Percentiles rank a stretch among this genome's conserved stretches.
Evolutionary conservation across 2,329 filamentous ascomycete genomes (phyloP).

Genomic region (Grosmannia clavigera): DNA sequence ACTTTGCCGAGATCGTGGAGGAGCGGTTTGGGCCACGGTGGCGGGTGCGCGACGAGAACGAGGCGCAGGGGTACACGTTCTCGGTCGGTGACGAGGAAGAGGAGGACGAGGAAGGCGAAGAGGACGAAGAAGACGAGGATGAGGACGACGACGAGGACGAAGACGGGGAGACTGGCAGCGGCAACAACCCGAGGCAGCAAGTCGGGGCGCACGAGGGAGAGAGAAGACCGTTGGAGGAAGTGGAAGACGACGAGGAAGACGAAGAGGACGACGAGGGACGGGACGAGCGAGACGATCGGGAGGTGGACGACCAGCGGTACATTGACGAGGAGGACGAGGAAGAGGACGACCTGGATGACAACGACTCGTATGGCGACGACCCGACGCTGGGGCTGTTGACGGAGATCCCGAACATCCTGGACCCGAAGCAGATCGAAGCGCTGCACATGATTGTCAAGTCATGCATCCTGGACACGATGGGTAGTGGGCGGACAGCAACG

Average conservation of each 20-base stretch:
- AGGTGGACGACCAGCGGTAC: conserved; percentile 16
- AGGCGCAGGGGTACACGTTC: conserved; percentile 13
- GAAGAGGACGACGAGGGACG: conserved; percentile 23
- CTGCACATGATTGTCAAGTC: conserved; percentile 96
- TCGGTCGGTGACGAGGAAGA: conserved; percentile 18
- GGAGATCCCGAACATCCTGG: conserved; percentile 86
- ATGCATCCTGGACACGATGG: conserved; percentile 74
- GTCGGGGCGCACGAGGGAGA: neutral
- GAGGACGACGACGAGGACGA: conserved; percentile 12
- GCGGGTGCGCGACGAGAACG: conserved; percentile 26
- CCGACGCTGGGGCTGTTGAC: conserved; percentile 75
- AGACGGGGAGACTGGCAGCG: conserved; percentile 10
- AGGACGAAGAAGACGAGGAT: neutral
- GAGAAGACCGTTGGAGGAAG: conserved; percentile 21
- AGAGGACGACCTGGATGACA: conserved; percentile 57
- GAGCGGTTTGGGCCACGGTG: conserved; percentile 39
- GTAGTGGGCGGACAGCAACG: conserved; percentile 51
- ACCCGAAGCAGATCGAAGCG: conserved; percentile 90
- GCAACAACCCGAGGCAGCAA: neutral
- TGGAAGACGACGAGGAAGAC: conserved; percentile 36
- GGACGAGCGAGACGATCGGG: conserved; percentile 19
- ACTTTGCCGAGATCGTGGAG: conserved; percentile 47
- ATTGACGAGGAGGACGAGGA: conserved; percentile 25
- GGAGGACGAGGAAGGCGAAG: neutral
- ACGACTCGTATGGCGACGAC: conserved; percentile 68